A percentile compares a stretch with the other conserved stretches of the same genome.
These are phyloP conservation scores for Alternaria sp. DNA, from an alignment of 2,329 filamentous ascomycete species.

Conservation along the genomic window DNA sequence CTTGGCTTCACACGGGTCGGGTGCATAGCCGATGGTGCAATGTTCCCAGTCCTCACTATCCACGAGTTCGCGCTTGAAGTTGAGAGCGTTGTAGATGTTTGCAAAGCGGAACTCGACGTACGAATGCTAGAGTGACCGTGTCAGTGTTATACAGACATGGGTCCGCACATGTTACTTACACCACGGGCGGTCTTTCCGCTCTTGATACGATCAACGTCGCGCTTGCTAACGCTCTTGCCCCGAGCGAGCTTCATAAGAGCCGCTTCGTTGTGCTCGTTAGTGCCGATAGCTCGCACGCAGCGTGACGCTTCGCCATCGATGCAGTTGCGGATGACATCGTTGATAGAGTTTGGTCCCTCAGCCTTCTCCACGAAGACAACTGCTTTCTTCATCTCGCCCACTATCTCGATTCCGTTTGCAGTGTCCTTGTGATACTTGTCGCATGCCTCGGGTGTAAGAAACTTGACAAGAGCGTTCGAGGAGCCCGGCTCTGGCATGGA, in stretches of 20 bases:
- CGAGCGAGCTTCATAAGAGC: slow-evolving; percentile 49
- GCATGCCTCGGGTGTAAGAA: slow-evolving; percentile 43
- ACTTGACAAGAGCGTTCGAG: slow-evolving; percentile 37
- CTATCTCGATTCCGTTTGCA: slow-evolving; percentile 41
- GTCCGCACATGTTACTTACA: slow-evolving; percentile 41
- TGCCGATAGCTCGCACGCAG: slow-evolving; percentile 54
- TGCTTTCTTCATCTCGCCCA: slow-evolving; percentile 22
- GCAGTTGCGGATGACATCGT: slow-evolving; percentile 51
- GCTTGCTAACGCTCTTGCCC: slow-evolving; percentile 41
- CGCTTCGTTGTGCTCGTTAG: slow-evolving; percentile 48
- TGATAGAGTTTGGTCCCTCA: slow-evolving; percentile 41
- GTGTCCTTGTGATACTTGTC: slow-evolving; percentile 43
- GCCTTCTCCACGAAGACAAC: slow-evolving; percentile 39
- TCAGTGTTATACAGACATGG: slow-evolving; percentile 11
- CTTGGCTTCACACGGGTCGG: slow-evolving; percentile 52
- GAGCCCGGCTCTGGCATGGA: slow-evolving; percentile 32
- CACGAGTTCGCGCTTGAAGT: slow-evolving; percentile 51
- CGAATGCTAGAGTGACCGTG: slow-evolving; percentile 41
- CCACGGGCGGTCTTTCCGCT: slow-evolving; percentile 49
- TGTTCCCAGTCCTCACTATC: slow-evolving; percentile 55
- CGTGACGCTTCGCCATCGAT: slow-evolving; percentile 53
- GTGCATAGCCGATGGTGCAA: slow-evolving; percentile 51
- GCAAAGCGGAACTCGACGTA: slow-evolving; percentile 58
- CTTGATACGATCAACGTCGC: slow-evolving; percentile 55
- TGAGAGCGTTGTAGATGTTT: slow-evolving; percentile 54